A percentile compares a stretch with the other conserved stretches of the same genome.
Conservation (phyloP, 257 asterid genomes). For the Nicotiana undulata region DNA sequence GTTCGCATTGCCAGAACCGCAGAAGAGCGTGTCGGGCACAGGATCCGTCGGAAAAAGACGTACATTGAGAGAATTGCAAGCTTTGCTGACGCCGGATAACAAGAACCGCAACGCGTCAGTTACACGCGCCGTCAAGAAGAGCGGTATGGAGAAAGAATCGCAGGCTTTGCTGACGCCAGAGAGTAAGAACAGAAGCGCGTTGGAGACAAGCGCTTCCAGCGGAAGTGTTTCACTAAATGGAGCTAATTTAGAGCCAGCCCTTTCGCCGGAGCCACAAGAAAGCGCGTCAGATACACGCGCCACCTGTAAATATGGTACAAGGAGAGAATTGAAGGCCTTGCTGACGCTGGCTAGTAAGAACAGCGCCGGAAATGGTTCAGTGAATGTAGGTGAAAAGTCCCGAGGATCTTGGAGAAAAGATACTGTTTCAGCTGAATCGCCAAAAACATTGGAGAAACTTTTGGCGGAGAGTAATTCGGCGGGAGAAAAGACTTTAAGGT, state of each 20-base stretch:
- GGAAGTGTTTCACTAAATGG: background rate
- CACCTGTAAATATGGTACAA: background rate
- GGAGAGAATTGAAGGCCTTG: background rate
- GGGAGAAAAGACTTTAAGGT: constrained; percentile 40
- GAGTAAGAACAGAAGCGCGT: background rate
- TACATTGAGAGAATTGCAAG: too few species aligned
- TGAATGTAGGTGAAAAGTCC: background rate
- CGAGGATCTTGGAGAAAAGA: background rate
- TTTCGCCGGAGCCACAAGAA: background rate
- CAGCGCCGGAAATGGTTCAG: background rate
- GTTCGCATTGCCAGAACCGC: constrained; percentile 19
- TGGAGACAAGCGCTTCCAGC: background rate
- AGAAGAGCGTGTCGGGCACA: too few species aligned
- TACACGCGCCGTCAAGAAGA: background rate
- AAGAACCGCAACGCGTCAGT: background rate
- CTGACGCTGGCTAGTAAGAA: background rate
- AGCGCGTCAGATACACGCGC: background rate
- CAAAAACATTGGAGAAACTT: background rate
- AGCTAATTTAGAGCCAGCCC: background rate
- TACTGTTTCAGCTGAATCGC: background rate
- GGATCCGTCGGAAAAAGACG: too few species aligned
- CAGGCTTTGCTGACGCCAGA: background rate
- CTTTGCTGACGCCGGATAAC: too few species aligned
- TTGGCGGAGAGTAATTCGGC: background rate
- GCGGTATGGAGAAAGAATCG: background rate